phyloP scores from a whole-genome alignment of 2,329 filamentous ascomycete genomes.

The Arthrobotrys entomopaga region DNA sequence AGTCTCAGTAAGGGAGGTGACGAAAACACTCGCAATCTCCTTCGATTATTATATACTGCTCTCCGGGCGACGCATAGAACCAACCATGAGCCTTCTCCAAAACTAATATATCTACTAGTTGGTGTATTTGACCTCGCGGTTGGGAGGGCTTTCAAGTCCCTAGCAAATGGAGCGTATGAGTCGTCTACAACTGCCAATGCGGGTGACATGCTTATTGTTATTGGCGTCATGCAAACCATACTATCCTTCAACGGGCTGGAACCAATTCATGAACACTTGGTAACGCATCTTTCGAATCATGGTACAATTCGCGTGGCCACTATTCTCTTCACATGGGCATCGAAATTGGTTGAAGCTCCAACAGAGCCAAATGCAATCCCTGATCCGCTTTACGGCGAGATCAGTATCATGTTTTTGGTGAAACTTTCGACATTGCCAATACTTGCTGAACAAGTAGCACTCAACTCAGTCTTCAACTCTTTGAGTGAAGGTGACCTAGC shows the following conservation, averaged over 20 bases:
- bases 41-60: constrained; percentile 85
- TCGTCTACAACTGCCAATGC: constrained; percentile 68
- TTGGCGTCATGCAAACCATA: constrained; percentile 85
- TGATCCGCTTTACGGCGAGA: constrained; percentile 91
- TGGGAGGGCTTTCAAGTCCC: constrained; percentile 80
- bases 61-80: constrained; percentile 71
- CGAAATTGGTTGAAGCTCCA: constrained; percentile 65
- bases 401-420: constrained; percentile 87
- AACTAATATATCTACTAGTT: constrained; percentile 68
- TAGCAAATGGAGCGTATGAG: constrained; percentile 81
- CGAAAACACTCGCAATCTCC: constrained; percentile 81
- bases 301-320: constrained; percentile 82
- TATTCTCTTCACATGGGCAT: constrained; percentile 92
- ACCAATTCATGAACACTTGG: constrained; percentile 76
- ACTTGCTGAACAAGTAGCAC: constrained; percentile 88
- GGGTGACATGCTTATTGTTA: constrained; percentile 85
- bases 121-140: constrained; percentile 84
- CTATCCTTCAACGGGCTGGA: constrained; percentile 81
- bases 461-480: constrained; percentile 78
- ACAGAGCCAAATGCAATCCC: constrained; percentile 65
- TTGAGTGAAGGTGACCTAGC: constrained; percentile 80
- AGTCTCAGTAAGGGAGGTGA: constrained; percentile 68
- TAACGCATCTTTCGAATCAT: constrained; percentile 72
- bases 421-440: constrained; percentile 83
- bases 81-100: constrained; percentile 60